These are phyloP conservation scores for Yamadazyma paraphyllophila DNA, from an alignment of 805 yeast species.

Conservation along the genomic window DNA sequence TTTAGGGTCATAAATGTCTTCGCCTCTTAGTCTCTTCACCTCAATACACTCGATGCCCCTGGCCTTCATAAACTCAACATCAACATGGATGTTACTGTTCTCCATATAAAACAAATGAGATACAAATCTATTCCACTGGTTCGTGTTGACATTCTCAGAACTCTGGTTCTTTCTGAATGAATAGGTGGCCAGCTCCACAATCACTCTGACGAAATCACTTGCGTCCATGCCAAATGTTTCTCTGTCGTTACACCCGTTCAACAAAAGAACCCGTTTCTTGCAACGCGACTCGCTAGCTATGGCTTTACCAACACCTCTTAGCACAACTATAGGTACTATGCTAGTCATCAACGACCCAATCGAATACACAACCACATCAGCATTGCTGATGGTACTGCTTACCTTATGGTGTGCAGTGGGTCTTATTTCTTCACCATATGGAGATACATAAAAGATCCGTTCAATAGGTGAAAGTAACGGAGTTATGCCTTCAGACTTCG, in stretches of 20 bases:
- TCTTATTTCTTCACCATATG: conserved; percentile 81
- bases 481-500: conserved; percentile 49
- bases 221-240: conserved; percentile 75
- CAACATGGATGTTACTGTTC: conserved; percentile 50
- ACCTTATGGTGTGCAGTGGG: conserved; percentile 72
- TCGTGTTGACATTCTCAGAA: conserved; percentile 4
- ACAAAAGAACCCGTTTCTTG: conserved; percentile 52
- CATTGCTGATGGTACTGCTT: conserved; percentile 43
- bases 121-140: conserved; percentile 46
- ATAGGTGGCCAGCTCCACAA: conserved; percentile 56
- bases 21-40: conserved; percentile 27
- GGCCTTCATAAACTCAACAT: conserved; percentile 34
- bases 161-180: conserved; percentile 30
- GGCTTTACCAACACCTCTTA: conserved; percentile 71
- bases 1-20: conserved; percentile 38
- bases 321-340: conserved; percentile 70
- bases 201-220: conserved; percentile 51
- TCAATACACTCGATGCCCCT: conserved; percentile 49
- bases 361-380: conserved; percentile 66
- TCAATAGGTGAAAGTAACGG: conserved; percentile 75
- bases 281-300: conserved; percentile 31
- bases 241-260: conserved; percentile 76
- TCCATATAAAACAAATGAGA: conserved; percentile 63
- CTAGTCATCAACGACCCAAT: conserved; percentile 91
- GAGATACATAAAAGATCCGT: conserved; percentile 75